Evolutionary conservation across 192 early-diverging fungal species (phyloP), one percentile per base, ranked within the genome.

Genomic region (Jimgerdemannia flammicorona): DNA sequence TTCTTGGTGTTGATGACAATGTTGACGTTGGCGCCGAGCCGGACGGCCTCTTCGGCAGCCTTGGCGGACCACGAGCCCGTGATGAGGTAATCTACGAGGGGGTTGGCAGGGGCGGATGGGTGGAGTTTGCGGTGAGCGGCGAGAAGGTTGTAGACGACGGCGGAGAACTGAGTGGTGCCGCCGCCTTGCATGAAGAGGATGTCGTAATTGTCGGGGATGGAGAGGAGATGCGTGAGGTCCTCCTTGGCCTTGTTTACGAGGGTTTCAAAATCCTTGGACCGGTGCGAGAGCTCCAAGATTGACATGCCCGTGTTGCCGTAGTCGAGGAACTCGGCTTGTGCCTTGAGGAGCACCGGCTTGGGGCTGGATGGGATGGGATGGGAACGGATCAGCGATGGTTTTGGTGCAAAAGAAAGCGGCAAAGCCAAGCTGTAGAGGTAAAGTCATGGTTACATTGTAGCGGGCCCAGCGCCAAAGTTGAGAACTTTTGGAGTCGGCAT

Each of bases 161-260:
- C 89, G 0, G 96, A 90, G 84, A 99, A 99, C 84, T 95, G 95
- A 9, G 95, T 91, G 40, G 94, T 92, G 3, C 93, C 97, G 43
- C 98, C 98, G 68, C 96, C 97, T 83, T 99, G 97, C 90, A 97
- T 90, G 79, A 97, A 98, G 67, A 97, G 70, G 44, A 99, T 88
- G 64, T 90, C 87, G 86, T 99, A 97, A 87, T 96, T 95, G 72
- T 87, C 85, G 41, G 97, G 97, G 64, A 99, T 87, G n/a, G 85
- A 77, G 65, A 98, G 85, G 11, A 97, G 79, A 3, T 76, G 74
- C 11, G 89, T 87, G 66, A 97, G 89, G 29, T 94, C 85, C 3
- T 80, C 75, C 75, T 98, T 91, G 8, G 98, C 92, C 19, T 83
- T 84, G 70, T 85, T 80, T 75, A 96, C 86, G 75, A 97, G 90